Base-by-base conservation (phyloP, 2,329 filamentous ascomycete species). In the Gremmenia infestans region DNA sequence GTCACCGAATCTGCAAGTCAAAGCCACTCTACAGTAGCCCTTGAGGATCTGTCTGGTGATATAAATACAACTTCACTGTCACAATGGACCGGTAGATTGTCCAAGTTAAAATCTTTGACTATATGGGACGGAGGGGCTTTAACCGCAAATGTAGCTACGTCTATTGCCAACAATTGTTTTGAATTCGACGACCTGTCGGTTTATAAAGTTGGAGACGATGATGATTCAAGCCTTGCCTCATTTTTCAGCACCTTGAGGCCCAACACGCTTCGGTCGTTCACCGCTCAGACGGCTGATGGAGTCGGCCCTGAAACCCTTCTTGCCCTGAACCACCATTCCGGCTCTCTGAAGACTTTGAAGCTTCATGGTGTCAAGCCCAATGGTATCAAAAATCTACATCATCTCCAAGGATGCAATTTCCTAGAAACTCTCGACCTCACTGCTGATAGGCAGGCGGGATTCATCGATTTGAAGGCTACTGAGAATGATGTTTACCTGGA, bases 91-190 rank as follows among this genome's bases (percentile, higher is more conserved):
- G 76, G 81, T 12, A 74, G 78, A 35, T 71, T 89, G 25, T 75
- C 81, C 1, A 76, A 80, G 25, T 72, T 91, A 8, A 79, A 76
- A 53, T 77, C 76, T 1, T 73, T 90, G 36, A 78, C 81, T 15
- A 72, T 89, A 2, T 83, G 77, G 68, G 81, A 86, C 59, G 86
- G 85, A 3, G 78, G 76, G 40, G 77, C 81, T 9, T 74, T 91
- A 1, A 78, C 76, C 42, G 73, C 80, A 50, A 76, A 80, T 54
- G 75, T 78, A 2, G 78, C 80, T 35, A 71, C 72, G 12, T 76
- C 81, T 3, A 79, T 90, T 48, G 73, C 76, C 23, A 67, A 76
- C 23, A 73, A 80, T 61, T 90, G 86, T 61, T 81, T 81, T 2
- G 72, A 78, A 8, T 86, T 91, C 62, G 76, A 76, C 45, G 77